Evolutionary conservation across 2,329 filamentous ascomycete genomes (phyloP), one percentile per base, ranked within the genome.

Genomic region (Phaeosphaeria sp.): DNA sequence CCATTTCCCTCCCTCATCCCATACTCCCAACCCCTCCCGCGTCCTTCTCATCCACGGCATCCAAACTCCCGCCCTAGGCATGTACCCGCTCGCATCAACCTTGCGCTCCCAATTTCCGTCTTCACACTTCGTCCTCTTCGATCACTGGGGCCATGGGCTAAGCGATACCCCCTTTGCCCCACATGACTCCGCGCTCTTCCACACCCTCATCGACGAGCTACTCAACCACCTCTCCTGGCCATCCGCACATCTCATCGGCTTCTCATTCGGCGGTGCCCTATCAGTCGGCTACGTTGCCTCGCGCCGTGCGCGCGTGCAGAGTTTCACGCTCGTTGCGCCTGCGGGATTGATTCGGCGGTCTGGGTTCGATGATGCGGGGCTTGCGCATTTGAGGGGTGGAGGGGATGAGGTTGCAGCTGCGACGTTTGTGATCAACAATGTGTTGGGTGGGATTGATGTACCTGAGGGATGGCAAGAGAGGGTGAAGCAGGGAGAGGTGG

Each of bases 91-190:
- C 1, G 74, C 77, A 0, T 68, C 60, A 6, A 60, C 65, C 0
- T 71, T 86, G 1, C 71, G 74, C 1, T 36, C 67, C 0, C 62
- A 60, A 0, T 79, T 77, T 46, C 77, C 81, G 0, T 23, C 62
- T 0, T 67, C 81, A 0, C 73, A 81, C 11, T 72, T 80, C 30
- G 79, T 82, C 0, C 69, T 84, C 0, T 18, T 83, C 15, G 84
- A 86, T 54, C 77, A 81, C 11, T 85, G 82, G 82, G 84, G 84
- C 27, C 84, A 86, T 50, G 83, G 83, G 0, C 68, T 86, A n/a
- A 80, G 73, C 25, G 79, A 81, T 6, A 84, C 83, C 0, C 83
- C 83, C 0, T 2, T 81, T 1, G 27, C 65, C 0, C 64, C 83
- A 0, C 82, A 85, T 52, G 72, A 72, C 0, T 60, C 79, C 0